Evolutionary conservation across 2,329 filamentous ascomycete genomes (phyloP).

Genomic region (Sporothrix euskadiensis): DNA sequence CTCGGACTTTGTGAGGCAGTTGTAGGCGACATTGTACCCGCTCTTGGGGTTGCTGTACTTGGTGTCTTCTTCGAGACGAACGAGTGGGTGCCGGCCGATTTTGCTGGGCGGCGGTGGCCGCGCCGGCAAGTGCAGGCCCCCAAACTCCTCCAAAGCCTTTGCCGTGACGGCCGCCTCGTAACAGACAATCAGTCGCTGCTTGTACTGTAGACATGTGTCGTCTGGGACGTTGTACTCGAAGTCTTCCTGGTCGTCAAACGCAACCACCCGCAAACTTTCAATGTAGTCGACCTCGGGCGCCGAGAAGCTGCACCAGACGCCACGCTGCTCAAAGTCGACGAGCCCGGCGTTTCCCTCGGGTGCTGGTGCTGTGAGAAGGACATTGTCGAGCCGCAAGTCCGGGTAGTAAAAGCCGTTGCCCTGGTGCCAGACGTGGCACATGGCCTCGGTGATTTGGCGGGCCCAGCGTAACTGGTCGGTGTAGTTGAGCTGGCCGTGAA

Average conservation of each 20-base stretch:
- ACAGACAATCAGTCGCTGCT: constrained; percentile 46
- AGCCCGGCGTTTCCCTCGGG: constrained; percentile 50
- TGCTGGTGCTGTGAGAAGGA: constrained; percentile 50
- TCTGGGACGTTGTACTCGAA: constrained; percentile 42
- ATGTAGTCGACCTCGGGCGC: constrained; percentile 61
- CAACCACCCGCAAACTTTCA: constrained; percentile 58
- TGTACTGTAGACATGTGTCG: constrained; percentile 46
- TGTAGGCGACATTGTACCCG: constrained; percentile 60
- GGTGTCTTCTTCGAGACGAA: constrained; percentile 29
- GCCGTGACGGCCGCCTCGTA: constrained; percentile 39
- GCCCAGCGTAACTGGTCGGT: constrained; percentile 56
- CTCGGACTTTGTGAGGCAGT: constrained; percentile 52
- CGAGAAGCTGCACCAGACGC: constrained; percentile 63
- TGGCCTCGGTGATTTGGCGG: constrained; percentile 52
- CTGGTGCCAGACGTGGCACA: constrained; percentile 51
- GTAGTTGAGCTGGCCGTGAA: constrained; percentile 47
- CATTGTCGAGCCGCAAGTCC: constrained; percentile 61
- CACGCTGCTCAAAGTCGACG: constrained; percentile 64
- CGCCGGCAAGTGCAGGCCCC: background rate
- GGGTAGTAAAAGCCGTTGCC: constrained; percentile 58
- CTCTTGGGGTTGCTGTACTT: constrained; percentile 50
- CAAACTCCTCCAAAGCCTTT: background rate
- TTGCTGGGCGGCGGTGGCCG: background rate
- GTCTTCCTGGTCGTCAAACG: constrained; percentile 46
- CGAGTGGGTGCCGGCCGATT: constrained; percentile 12